phyloP scores from a whole-genome alignment of 441 rosid genomes.

The Erysimum cheiri region DNA sequence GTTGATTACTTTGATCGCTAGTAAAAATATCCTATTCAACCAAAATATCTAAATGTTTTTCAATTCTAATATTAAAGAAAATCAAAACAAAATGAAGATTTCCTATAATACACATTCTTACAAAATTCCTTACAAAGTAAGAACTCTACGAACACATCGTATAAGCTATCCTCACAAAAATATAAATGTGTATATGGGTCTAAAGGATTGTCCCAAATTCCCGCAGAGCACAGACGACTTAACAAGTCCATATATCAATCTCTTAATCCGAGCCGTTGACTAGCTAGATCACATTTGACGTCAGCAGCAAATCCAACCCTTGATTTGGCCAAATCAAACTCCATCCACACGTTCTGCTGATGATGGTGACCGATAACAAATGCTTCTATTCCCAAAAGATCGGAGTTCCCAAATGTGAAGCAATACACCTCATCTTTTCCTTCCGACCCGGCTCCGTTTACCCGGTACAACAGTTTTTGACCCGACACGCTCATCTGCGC shows the following conservation, averaged over 20 bases:
- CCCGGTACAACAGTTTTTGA: slow-evolving; percentile 64
- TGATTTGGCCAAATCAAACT: slow-evolving; percentile 73
- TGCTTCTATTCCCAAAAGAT: slow-evolving; percentile 69
- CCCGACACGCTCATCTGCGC: slow-evolving; percentile 81
- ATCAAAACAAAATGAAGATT: not conserved
- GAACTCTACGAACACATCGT: slow-evolving; percentile 3
- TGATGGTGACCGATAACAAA: slow-evolving; percentile 88
- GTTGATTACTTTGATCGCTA: too few relatives aligned
- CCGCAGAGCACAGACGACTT: not conserved
- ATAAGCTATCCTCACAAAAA: not conserved
- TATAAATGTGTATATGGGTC: slow-evolving; percentile 12
- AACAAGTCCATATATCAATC: not conserved
- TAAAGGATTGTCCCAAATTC: not conserved
- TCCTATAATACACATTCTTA: slow-evolving; percentile 16
- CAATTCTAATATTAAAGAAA: not conserved
- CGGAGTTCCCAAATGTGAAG: slow-evolving; percentile 87
- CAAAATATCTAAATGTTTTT: not conserved
- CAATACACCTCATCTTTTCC: slow-evolving; percentile 72
- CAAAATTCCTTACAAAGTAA: not conserved
- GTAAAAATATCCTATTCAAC: not conserved
- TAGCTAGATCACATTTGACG: slow-evolving; percentile 66
- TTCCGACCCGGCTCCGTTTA: slow-evolving; percentile 48
- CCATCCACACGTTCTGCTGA: slow-evolving; percentile 92
- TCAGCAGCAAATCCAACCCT: slow-evolving; percentile 80
- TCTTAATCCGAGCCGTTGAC: slow-evolving; percentile 58